Conservation (phyloP, 768 basidiomycete species). For the Austroboletus eburneus region DNA sequence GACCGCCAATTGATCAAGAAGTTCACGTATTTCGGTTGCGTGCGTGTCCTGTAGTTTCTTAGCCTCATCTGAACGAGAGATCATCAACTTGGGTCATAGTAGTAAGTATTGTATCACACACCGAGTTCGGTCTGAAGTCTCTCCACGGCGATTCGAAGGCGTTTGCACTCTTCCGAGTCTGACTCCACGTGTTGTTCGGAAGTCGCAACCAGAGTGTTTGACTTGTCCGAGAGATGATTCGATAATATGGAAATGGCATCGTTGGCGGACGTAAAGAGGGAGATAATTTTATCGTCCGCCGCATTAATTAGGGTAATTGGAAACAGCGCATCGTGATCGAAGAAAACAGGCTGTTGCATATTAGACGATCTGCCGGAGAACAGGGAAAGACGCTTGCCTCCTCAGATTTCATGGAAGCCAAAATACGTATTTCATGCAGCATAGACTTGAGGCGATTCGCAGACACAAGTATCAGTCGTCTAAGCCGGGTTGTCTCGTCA, state of each 20-base stretch:
- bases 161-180: slow-evolving; percentile 42
- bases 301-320: slow-evolving; percentile 48
- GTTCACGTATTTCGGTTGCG: slow-evolving; percentile 43
- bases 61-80: slow-evolving; percentile 37
- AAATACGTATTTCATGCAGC: slow-evolving; percentile 42
- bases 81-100: slow-evolving; percentile 9
- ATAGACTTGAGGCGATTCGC: slow-evolving; percentile 64
- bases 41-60: slow-evolving; percentile 43
- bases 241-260: slow-evolving; percentile 31
- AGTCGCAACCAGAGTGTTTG: slow-evolving; percentile 10
- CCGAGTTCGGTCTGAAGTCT: slow-evolving; percentile 57
- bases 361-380: slow-evolving; percentile 4
- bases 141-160: slow-evolving; percentile 47
- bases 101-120: slow-evolving; percentile 25
- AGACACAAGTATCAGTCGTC: slow-evolving; percentile 53
- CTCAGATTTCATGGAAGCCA: slow-evolving; percentile 40
- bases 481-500: slow-evolving; percentile 62
- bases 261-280: slow-evolving; percentile 42
- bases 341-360: slow-evolving; percentile 37
- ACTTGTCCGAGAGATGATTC: slow-evolving; percentile 19
- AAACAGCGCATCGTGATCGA: slow-evolving; percentile 49
- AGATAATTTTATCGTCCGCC: slow-evolving; percentile 45
- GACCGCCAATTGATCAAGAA: slow-evolving; percentile 52
- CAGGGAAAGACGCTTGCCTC: slow-evolving; percentile 37
- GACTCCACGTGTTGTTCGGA: slow-evolving; percentile 19